A percentile compares a stretch with the other conserved stretches of the same genome.
Evolutionary conservation across 305 asterid genomes (phyloP).

Genomic region (Solanum chacoense): DNA sequence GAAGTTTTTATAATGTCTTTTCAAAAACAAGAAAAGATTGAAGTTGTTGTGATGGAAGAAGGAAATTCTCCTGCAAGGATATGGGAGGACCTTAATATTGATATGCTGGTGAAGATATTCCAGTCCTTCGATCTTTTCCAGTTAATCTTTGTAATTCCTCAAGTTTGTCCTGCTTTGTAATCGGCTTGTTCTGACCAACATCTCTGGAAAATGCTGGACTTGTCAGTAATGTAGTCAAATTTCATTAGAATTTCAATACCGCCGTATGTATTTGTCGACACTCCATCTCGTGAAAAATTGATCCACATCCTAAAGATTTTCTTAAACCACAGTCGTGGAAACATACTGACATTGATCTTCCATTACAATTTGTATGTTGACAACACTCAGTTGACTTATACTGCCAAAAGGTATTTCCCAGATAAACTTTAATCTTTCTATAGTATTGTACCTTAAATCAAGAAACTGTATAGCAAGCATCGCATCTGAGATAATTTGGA

Average conservation of each 20-base stretch:
- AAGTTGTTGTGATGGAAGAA: conserved; percentile 36
- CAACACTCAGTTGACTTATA: not conserved
- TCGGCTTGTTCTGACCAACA: not conserved
- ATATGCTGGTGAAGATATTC: conserved; percentile 46
- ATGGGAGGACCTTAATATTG: conserved; percentile 74
- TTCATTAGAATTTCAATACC: conserved; percentile 38
- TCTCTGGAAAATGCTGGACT: conserved; percentile 20
- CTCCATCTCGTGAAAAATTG: conserved; percentile 43
- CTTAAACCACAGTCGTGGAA: not conserved
- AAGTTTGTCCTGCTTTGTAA: conserved; percentile 67
- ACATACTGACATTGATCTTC: not conserved
- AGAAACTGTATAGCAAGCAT: not conserved
- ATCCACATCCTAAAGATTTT: not conserved
- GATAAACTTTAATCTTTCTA: not conserved
- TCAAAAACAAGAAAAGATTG: not conserved
- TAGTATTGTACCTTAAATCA: not conserved
- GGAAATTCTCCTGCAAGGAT: conserved; percentile 16
- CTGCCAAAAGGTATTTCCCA: not conserved
- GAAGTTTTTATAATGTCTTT: not conserved
- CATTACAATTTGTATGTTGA: not conserved
- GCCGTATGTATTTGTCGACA: conserved; percentile 63
- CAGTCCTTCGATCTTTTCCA: conserved; percentile 38
- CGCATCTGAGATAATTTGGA: not conserved
- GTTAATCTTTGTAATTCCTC: conserved; percentile 48
- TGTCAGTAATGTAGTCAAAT: conserved; percentile 45